These are phyloP conservation scores for Colletotrichum australisinense DNA, from an alignment of 2,329 filamentous ascomycete species.

Conservation along the genomic window DNA sequence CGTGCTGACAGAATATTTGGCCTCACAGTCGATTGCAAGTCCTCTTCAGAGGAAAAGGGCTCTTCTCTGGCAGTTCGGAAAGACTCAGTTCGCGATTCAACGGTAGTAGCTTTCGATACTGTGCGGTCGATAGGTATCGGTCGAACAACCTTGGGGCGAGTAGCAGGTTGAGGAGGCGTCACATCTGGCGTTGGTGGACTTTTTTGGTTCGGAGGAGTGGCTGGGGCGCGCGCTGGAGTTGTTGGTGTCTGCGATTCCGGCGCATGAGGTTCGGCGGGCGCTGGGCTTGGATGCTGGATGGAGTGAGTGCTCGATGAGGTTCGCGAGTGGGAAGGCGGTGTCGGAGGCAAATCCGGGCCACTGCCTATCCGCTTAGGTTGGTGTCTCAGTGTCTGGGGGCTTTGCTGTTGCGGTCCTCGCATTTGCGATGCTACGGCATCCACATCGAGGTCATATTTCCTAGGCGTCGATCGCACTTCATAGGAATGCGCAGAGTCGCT, in stretches of 20 bases:
- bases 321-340: slow-evolving; percentile 70
- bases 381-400: slow-evolving; percentile 53
- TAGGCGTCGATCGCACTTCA: slow-evolving; percentile 32
- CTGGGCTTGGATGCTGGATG: slow-evolving; percentile 54
- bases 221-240: slow-evolving; percentile 53
- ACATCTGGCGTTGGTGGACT: slow-evolving; percentile 81
- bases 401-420: slow-evolving; percentile 48
- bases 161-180: slow-evolving; percentile 71
- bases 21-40: slow-evolving; percentile 55
- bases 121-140: slow-evolving; percentile 60
- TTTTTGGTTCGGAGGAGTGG: slow-evolving; percentile 72
- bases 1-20: slow-evolving; percentile 52
- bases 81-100: slow-evolving; percentile 74
- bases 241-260: slow-evolving; percentile 51
- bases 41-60: slow-evolving; percentile 71
- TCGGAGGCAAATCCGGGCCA: slow-evolving; percentile 68
- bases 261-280: slow-evolving; percentile 43
- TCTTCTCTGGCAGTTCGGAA: slow-evolving; percentile 79
- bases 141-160: slow-evolving; percentile 57
- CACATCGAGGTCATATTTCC: slow-evolving; percentile 36
- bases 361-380: slow-evolving; percentile 54
- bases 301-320: slow-evolving; percentile 65
- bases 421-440: slow-evolving; percentile 35
- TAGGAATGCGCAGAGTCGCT: slow-evolving; percentile 25
- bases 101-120: slow-evolving; percentile 64